phyloP scores from a whole-genome alignment of 345 rosid species.

The Cardamine resedifolia region DNA sequence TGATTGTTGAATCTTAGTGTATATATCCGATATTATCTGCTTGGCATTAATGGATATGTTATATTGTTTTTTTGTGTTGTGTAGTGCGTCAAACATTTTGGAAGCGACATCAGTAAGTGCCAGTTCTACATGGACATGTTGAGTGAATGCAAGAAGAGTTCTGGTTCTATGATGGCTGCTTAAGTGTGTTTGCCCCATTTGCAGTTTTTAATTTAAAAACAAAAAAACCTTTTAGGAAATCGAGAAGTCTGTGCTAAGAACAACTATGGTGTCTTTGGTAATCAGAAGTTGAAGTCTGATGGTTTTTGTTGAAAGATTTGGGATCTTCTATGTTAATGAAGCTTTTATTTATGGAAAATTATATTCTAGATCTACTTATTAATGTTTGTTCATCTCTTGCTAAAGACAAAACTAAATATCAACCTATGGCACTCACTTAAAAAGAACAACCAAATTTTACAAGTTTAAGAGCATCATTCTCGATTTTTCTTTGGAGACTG shows the following conservation, averaged over 20 bases:
- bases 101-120: slow-evolving; percentile 80
- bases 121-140: slow-evolving; percentile 98
- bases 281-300: neutral
- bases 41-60: neutral
- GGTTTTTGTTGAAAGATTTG: neutral
- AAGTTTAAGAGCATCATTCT: too few species aligned
- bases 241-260: neutral
- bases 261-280: neutral
- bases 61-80: neutral
- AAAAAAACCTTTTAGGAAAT: neutral
- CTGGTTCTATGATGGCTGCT: slow-evolving; percentile 51
- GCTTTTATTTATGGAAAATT: neutral
- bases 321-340: neutral
- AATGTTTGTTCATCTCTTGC: too few species aligned
- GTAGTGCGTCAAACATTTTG: slow-evolving; percentile 69
- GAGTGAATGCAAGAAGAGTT: slow-evolving; percentile 80
- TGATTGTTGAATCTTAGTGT: neutral
- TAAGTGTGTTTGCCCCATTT: slow-evolving; percentile 8
- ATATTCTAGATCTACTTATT: too few species aligned
- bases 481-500: too few species aligned
- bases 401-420: too few species aligned
- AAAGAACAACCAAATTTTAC: too few species aligned
- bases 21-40: neutral
- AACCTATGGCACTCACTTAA: too few species aligned
- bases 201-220: neutral